A percentile compares a stretch with the other conserved stretches of the same genome.
These are phyloP conservation scores for Plasmodium sp. DNA, from an alignment of 169 alveolate species.

Conservation along the genomic window DNA sequence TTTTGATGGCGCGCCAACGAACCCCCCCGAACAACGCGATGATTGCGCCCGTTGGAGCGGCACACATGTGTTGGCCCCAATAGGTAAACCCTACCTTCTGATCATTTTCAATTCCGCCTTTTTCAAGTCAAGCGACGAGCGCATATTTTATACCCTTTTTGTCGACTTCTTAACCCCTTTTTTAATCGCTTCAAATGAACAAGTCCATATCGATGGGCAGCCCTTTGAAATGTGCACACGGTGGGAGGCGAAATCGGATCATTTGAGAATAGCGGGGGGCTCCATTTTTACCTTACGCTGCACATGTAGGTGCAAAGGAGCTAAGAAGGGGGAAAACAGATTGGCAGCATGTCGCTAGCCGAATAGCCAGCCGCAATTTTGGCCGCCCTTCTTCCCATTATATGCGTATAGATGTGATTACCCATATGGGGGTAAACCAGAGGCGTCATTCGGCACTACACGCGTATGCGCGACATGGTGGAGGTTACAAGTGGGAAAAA, in stretches of 20 bases:
- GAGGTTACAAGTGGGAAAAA: not conserved
- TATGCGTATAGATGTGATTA: not conserved
- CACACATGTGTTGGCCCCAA: not conserved
- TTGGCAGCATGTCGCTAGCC: not conserved
- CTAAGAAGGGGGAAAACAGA: not conserved
- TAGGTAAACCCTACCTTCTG: not conserved
- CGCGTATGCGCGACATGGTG: not conserved
- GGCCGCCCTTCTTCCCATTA: not conserved
- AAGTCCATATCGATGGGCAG: not conserved
- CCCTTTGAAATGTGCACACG: not conserved
- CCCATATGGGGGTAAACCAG: not conserved
- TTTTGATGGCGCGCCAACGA: not conserved
- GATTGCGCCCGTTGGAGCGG: not conserved
- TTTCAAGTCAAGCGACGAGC: not conserved
- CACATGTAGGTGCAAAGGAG: not conserved
- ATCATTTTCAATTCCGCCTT: not conserved
- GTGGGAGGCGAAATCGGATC: not conserved
- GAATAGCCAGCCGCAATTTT: not conserved
- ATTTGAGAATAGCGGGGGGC: not conserved
- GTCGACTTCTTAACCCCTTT: not conserved
- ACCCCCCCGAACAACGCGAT: not conserved
- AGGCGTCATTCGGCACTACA: not conserved
- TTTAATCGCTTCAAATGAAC: not conserved
- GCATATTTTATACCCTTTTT: not conserved
- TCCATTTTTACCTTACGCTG: not conserved